Evolutionary conservation across 768 basidiomycete species (phyloP), one percentile per base, ranked within the genome.

Genomic region (Termitomyces sp.): DNA sequence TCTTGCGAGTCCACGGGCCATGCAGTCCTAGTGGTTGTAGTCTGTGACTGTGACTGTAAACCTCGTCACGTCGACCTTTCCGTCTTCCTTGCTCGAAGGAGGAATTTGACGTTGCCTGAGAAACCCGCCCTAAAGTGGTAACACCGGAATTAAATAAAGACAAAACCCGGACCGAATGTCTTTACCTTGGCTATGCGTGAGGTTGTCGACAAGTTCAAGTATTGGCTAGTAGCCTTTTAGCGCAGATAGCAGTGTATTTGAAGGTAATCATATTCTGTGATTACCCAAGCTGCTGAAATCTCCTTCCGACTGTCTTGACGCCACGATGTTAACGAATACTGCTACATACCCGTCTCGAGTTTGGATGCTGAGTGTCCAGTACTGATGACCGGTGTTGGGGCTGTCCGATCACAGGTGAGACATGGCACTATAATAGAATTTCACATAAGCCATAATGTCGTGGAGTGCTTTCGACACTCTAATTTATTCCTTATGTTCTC

Each of bases 381-480:
- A 33, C n/a, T 48, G 16, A 28, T 46, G 15, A 16, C 26, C 8
- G 34, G 34, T 24, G 24, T 24, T 50, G 22, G 33, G 20, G 13
- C 20, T 34, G 50, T 51, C 51, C 51, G 51, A 52, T 52, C 51
- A 52, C 26, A 52, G 37, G 51, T 13, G 51, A 52, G 51, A 52
- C 51, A 52, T 41, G 26, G 24, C n/a, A 31, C 20, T n/a, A 51
- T 22, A 36, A 51, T 37, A 51, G 24, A 29, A 41, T 39, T n/a
- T 52, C 37, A 52, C 51, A 52, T 51, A 51, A 51, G 51, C 51
- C 10, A 33, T 16, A 39, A 5, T 10, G n/a, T 41, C 7, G 51
- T 41, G n/a, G 5, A 41, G 7, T 41, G 50, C 51, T 41, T 16
- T 51, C 5, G 36, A 39, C 51, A n/a, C n/a, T n/a, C n/a, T n/a